Percentiles rank a stretch among this genome's conserved stretches.
These are phyloP conservation scores for Butyriboletus loyo DNA, from an alignment of 768 basidiomycete species.

Conservation along the genomic window DNA sequence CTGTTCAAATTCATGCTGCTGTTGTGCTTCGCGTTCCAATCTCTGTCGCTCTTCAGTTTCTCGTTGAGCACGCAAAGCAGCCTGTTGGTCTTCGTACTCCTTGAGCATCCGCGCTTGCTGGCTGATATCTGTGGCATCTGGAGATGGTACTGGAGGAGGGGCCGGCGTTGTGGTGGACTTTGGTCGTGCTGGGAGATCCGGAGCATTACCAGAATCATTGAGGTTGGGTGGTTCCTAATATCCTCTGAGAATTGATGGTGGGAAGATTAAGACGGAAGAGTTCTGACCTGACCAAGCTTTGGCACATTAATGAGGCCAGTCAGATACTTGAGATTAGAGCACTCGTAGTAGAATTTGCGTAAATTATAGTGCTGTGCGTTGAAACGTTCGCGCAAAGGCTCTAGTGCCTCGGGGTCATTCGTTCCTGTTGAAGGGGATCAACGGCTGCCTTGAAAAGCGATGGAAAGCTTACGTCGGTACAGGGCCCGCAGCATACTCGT, in stretches of 20 bases:
- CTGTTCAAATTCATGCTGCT: conserved; percentile 86
- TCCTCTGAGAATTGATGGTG: neutral
- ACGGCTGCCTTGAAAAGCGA: neutral
- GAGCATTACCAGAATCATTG: conserved; percentile 74
- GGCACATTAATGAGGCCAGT: conserved; percentile 98
- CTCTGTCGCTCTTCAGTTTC: conserved; percentile 83
- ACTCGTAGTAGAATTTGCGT: conserved; percentile 98
- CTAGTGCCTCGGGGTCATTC: conserved; percentile 82
- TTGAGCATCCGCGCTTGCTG: conserved; percentile 95
- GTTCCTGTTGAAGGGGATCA: conserved; percentile 57
- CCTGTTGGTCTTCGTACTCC: conserved; percentile 94
- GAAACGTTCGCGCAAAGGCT: conserved; percentile 85
- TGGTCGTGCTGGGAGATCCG: conserved; percentile 83
- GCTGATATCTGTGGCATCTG: conserved; percentile 67
- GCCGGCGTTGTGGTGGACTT: conserved; percentile 52
- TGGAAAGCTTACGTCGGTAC: conserved; percentile 71
- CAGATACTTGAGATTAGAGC: conserved; percentile 96
- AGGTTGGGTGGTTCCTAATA: conserved; percentile 93
- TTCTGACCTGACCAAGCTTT: conserved; percentile 80
- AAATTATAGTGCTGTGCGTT: conserved; percentile 89
- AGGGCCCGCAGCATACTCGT: conserved; percentile 98
- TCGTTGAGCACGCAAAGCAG: conserved; percentile 75
- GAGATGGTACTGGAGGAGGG: conserved; percentile 71
- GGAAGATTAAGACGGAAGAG: neutral
- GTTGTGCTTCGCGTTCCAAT: conserved; percentile 70